Conservation (phyloP, 768 basidiomycete species). For the Naganishia friedmannii region DNA sequence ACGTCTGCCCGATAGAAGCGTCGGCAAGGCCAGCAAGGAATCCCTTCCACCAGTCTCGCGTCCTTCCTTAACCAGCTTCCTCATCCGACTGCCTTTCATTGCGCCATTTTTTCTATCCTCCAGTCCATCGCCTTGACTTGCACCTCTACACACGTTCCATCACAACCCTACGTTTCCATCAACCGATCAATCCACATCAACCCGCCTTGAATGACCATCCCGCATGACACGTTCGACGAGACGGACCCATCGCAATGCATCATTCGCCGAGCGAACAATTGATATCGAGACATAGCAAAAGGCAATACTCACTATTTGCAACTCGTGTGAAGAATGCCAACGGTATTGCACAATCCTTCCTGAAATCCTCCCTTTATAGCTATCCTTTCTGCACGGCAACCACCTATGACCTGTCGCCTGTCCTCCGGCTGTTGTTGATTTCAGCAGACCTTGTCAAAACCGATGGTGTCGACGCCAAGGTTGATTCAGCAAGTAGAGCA, state of each 20-base stretch:
- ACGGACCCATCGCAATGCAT: neutral
- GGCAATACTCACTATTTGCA: neutral
- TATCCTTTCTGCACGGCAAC: neutral
- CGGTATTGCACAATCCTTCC: neutral
- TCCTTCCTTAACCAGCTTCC: neutral
- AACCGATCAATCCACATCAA: neutral
- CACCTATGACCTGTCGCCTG: neutral
- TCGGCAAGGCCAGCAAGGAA: neutral
- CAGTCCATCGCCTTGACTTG: neutral
- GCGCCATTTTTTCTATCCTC: neutral
- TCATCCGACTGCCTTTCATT: neutral
- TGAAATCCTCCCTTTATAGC: neutral
- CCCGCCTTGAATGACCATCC: neutral
- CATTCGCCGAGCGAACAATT: neutral
- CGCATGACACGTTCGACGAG: neutral
- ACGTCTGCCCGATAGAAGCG: neutral
- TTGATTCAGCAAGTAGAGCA: neutral
- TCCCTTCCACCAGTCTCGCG: neutral
- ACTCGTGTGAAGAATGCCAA: conserved; percentile 1
- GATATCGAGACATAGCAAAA: neutral
- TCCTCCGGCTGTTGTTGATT: neutral
- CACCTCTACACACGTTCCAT: neutral
- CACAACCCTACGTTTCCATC: neutral
- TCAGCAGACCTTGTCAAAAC: neutral
- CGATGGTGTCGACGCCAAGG: neutral